Base-by-base conservation (phyloP, 2,329 filamentous ascomycete genomes). In the Lasiodiplodia hormozganensis region DNA sequence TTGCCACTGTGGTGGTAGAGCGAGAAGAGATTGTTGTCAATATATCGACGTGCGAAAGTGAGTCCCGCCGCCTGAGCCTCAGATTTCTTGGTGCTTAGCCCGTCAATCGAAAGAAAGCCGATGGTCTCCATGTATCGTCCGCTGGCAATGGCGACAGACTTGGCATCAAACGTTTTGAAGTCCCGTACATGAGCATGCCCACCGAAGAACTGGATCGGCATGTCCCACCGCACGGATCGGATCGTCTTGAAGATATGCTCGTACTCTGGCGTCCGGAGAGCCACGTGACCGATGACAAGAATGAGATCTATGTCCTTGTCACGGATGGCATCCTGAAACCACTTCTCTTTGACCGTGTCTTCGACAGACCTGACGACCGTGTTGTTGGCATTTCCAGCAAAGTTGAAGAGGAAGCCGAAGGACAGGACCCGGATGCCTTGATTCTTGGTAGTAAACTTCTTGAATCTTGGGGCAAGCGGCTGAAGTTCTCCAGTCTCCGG, bases 381-480 rank as follows among this genome's bases (percentile, higher is more conserved):
- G 78, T 98, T 98, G 77, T 97, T 96, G 68, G 91, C 91, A 78
- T 97, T 97, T 21, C 90, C 89, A 0, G 88, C 92, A 74, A 99
- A 99, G 81, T 99, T 90, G 79, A 97, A 99, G 3, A 99, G 82
- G 79, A 99, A 98, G 2, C 96, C 96, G 78, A 99, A 94, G 0
- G 95, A 92, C 60, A 97, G 84, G 69, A 99, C 88, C 18, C 91
- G 87, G 69, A 97, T 89, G 4, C 91, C 92, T 73, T 93, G 92
- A 72, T 96, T 93, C 83, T 94, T 94, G 6, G 96, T 99, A 68
- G 88, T 94, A 80, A 99, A 97, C 76, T 93, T 96, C 77, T 91
- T 90, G 80, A 90, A 98, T 12, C 94, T 87, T 73, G 89, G 90
- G 7, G 94, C 93, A 73, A 97, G 87, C 1, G 94, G 92, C 64